Percentiles rank a stretch among this genome's conserved stretches.
These are phyloP conservation scores for Eucalyptus sideroxylon DNA, from an alignment of 345 rosid species.

Conservation along the genomic window DNA sequence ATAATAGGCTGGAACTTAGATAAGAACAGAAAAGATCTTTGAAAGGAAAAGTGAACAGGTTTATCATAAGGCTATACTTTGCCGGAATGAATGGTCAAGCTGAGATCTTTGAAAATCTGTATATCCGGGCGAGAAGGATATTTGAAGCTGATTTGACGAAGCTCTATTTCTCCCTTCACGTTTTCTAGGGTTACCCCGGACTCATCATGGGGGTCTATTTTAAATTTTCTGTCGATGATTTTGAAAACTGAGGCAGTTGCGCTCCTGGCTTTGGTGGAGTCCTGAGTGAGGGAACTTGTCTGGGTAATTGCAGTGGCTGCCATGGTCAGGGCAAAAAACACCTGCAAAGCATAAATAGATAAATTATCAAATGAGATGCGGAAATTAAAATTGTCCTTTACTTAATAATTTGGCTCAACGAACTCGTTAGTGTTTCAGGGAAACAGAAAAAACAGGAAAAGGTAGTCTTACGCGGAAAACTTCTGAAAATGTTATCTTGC, in stretches of 20 bases:
- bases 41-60: background rate
- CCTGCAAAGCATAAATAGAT: background rate
- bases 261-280: conserved; percentile 9
- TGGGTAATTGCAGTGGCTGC: conserved; percentile 18
- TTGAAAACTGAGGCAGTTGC: conserved; percentile 24
- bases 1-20: background rate
- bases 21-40: background rate
- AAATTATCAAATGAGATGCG: background rate
- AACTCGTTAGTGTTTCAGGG: background rate
- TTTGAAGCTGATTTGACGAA: conserved; percentile 52
- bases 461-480: conserved; percentile 37
- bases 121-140: conserved; percentile 70
- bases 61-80: background rate
- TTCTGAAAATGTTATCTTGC: conserved; percentile 34
- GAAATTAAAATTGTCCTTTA: background rate
- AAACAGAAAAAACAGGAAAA: background rate
- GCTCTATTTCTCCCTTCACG: conserved; percentile 60
- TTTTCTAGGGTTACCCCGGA: conserved; percentile 31
- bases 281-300: conserved; percentile 12
- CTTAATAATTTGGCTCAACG: background rate
- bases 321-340: conserved; percentile 23
- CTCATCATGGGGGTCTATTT: conserved; percentile 11
- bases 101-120: conserved; percentile 55
- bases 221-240: conserved; percentile 11
- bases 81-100: conserved; percentile 16